phyloP scores from a whole-genome alignment of 768 basidiomycete species.

The Amanita rubescens region DNA sequence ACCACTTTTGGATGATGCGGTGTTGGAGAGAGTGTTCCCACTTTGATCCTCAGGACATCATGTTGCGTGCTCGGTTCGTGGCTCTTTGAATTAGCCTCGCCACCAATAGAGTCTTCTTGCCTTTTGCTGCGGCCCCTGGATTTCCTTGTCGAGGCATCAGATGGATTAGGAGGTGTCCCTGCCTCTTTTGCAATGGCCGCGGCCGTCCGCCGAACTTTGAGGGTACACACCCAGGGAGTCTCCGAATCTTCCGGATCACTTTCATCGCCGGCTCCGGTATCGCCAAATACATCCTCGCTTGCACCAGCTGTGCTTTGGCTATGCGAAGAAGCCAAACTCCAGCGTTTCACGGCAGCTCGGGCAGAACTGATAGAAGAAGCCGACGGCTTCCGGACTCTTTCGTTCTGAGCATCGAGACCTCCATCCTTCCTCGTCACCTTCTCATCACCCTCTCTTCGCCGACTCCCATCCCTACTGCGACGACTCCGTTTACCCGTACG shows the following conservation, averaged over 20 bases:
- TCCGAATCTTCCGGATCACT: constrained; percentile 96
- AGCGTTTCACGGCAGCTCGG: constrained; percentile 9
- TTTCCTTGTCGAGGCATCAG: not conserved
- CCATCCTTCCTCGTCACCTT: constrained; percentile 6
- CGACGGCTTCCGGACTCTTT: constrained; percentile 29
- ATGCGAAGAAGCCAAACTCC: constrained; percentile 8
- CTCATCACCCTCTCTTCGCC: not conserved
- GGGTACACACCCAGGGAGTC: constrained; percentile 91
- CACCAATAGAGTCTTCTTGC: constrained; percentile 7
- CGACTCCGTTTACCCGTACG: not conserved
- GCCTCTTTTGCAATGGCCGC: constrained; percentile 8
- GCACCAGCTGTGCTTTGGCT: constrained; percentile 6
- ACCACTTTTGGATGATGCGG: constrained; percentile 97
- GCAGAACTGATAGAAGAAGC: constrained; percentile 19
- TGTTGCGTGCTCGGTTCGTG: constrained; percentile 15
- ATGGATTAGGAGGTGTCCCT: constrained; percentile 6
- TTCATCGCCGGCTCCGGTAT: constrained; percentile 59
- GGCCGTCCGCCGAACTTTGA: constrained; percentile 49
- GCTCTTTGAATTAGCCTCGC: constrained; percentile 6
- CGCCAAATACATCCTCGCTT: constrained; percentile 7
- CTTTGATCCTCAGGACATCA: constrained; percentile 46
- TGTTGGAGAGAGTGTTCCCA: constrained; percentile 83
- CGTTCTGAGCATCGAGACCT: constrained; percentile 23
- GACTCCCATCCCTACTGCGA: not conserved
- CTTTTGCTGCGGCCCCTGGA: constrained; percentile 1